Percentiles rank a stretch among this genome's conserved stretches.
Conservation (phyloP, 1,284 basidiomycete genomes). For the Pholiota adiposa region DNA sequence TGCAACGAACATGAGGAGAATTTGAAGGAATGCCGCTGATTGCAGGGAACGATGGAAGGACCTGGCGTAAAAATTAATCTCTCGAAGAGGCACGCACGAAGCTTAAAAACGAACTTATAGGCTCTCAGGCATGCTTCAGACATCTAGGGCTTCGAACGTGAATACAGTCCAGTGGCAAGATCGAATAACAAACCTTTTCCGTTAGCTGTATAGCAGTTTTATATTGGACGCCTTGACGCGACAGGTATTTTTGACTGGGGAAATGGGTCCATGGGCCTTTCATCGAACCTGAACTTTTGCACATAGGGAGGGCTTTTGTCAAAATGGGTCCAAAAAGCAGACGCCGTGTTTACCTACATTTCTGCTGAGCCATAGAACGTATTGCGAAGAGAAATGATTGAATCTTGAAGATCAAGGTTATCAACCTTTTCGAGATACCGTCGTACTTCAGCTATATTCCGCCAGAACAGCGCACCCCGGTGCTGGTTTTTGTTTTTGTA, state of each 20-base stretch:
- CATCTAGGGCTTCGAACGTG: conserved; percentile 43
- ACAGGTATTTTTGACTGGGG: conserved; percentile 44
- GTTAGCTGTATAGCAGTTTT: conserved; percentile 40
- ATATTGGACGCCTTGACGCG: conserved; percentile 41
- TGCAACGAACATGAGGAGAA: conserved; percentile 61
- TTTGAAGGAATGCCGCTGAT: conserved; percentile 70
- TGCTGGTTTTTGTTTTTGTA: conserved; percentile 86
- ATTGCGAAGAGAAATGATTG: conserved; percentile 52
- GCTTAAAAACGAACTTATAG: conserved; percentile 46
- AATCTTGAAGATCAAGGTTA: conserved; percentile 42
- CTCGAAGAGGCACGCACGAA: conserved; percentile 8
- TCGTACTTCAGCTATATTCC: conserved; percentile 62
- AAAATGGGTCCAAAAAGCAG: neutral
- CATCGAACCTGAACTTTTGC: conserved; percentile 46
- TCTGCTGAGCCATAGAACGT: conserved; percentile 58
- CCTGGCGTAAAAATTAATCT: conserved; percentile 37
- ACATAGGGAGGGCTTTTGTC: conserved; percentile 7
- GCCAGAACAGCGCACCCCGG: conserved; percentile 72
- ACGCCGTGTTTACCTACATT: conserved; percentile 11
- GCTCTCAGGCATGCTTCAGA: conserved; percentile 47
- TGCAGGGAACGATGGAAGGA: conserved; percentile 67
- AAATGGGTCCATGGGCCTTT: conserved; percentile 66
- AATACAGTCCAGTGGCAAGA: neutral
- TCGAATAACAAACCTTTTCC: conserved; percentile 44
- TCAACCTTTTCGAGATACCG: conserved; percentile 56